Conservation (phyloP, 2,329 filamentous ascomycete genomes). For the Cucurbitaria berberidis region DNA sequence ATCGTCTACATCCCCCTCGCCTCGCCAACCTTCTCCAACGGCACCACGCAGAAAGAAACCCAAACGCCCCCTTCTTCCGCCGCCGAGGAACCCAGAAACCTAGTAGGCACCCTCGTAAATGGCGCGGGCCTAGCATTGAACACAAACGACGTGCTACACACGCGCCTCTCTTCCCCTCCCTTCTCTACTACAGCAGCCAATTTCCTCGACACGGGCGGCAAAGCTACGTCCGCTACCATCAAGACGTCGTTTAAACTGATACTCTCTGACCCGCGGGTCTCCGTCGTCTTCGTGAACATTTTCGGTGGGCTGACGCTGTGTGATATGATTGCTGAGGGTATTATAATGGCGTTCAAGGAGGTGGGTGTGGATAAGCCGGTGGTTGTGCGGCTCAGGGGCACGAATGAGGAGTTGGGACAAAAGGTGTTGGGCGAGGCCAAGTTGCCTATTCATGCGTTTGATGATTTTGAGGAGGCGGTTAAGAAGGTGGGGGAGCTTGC, state of each 20-base stretch:
- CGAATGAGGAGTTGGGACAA: slow-evolving; percentile 74
- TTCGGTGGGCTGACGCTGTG: slow-evolving; percentile 74
- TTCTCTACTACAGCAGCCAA: slow-evolving; percentile 70
- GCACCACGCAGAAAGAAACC: background rate
- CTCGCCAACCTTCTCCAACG: slow-evolving; percentile 9
- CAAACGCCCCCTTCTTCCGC: background rate
- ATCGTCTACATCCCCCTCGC: slow-evolving; percentile 77
- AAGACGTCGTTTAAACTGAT: slow-evolving; percentile 77
- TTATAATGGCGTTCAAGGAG: slow-evolving; percentile 75
- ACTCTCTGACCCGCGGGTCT: slow-evolving; percentile 72
- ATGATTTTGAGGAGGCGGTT: slow-evolving; percentile 73
- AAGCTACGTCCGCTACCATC: slow-evolving; percentile 83
- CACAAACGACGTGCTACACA: slow-evolving; percentile 78
- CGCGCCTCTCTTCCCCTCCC: slow-evolving; percentile 61
- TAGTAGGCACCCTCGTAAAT: slow-evolving; percentile 85
- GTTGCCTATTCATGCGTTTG: slow-evolving; percentile 71
- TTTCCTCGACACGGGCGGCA: slow-evolving; percentile 88
- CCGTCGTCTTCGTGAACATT: slow-evolving; percentile 74
- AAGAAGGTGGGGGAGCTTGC: slow-evolving; percentile 42
- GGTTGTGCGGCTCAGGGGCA: slow-evolving; percentile 77
- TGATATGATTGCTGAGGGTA: slow-evolving; percentile 80
- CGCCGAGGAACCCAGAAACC: slow-evolving; percentile 54
- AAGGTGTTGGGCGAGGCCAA: slow-evolving; percentile 72
- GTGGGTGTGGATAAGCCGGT: slow-evolving; percentile 69
- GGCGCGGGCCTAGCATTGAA: slow-evolving; percentile 92